Percentiles rank a stretch among this genome's conserved stretches.
These are phyloP conservation scores for Fusarium haematococcum DNA, from an alignment of 2,329 filamentous ascomycete species.

Conservation along the genomic window DNA sequence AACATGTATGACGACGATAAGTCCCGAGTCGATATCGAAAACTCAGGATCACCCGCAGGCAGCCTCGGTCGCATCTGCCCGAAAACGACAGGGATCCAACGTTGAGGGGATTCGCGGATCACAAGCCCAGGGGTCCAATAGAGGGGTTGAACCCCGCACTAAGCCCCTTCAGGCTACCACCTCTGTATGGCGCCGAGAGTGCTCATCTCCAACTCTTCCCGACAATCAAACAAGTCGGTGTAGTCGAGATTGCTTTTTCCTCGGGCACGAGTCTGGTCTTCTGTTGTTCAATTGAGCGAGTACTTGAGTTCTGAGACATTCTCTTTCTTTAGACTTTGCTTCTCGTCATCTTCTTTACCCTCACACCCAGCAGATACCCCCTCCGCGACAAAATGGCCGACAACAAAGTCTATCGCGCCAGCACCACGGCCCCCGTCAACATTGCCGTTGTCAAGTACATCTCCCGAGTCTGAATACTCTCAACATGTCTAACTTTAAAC, in stretches of 20 bases:
- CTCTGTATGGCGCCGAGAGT: constrained; percentile 22
- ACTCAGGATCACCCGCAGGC: background rate
- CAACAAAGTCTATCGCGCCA: constrained; percentile 82
- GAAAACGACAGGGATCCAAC: background rate
- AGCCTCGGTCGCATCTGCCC: background rate
- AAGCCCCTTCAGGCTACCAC: constrained; percentile 35
- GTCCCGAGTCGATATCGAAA: background rate
- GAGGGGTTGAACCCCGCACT: constrained; percentile 44
- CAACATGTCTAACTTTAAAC: background rate
- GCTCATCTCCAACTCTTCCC: constrained; percentile 45
- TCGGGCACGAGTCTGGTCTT: background rate
- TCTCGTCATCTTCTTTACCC: background rate
- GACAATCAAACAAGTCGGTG: constrained; percentile 45
- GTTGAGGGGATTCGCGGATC: constrained; percentile 31
- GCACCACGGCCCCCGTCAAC: constrained; percentile 96
- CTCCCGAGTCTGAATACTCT: background rate
- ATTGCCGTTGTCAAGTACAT: constrained; percentile 94
- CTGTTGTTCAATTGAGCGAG: constrained; percentile 10
- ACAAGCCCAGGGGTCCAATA: constrained; percentile 32
- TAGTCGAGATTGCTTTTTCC: constrained; percentile 25
- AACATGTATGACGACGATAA: background rate
- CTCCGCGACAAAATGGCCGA: constrained; percentile 55
- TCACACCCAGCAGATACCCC: constrained; percentile 5
- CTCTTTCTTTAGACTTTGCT: background rate
- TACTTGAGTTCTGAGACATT: constrained; percentile 9